Evolutionary conservation across 192 early-diverging fungal genomes (phyloP).

Genomic region (Haplosporangium gracile): DNA sequence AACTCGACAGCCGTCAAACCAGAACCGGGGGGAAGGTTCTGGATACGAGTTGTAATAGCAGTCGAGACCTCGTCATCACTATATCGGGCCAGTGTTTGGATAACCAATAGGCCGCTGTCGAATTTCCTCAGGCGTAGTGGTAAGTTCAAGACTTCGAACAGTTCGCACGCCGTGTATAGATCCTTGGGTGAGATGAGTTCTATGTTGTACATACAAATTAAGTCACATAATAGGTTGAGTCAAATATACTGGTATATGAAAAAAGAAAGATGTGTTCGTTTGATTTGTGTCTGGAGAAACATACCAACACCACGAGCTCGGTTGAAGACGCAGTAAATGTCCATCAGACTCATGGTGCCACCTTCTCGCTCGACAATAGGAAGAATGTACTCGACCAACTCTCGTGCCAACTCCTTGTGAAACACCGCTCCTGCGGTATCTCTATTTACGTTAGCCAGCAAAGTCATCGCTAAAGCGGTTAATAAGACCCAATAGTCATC

Average conservation of each 20-base stretch:
- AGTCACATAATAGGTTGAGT: neutral
- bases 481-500: neutral
- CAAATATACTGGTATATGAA: neutral
- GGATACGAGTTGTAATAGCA: constrained; percentile 61
- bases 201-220: constrained; percentile 1
- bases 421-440: constrained; percentile 90
- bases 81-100: constrained; percentile 69
- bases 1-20: constrained; percentile 80
- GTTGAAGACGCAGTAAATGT: constrained; percentile 96
- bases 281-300: neutral
- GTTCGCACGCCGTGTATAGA: constrained; percentile 80
- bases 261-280: neutral
- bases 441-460: constrained; percentile 40
- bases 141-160: constrained; percentile 76
- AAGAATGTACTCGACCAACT: constrained; percentile 87
- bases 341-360: constrained; percentile 87
- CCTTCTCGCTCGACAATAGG: constrained; percentile 74
- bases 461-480: neutral
- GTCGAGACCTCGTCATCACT: constrained; percentile 78
- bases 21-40: constrained; percentile 37
- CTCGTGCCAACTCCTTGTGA: constrained; percentile 87
- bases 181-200: constrained; percentile 96
- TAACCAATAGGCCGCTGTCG: constrained; percentile 82
- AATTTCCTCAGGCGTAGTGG: constrained; percentile 84
- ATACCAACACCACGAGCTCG: constrained; percentile 89